These are phyloP conservation scores for Phoma sp. DNA, from an alignment of 2,329 filamentous ascomycete genomes.

Conservation along the genomic window DNA sequence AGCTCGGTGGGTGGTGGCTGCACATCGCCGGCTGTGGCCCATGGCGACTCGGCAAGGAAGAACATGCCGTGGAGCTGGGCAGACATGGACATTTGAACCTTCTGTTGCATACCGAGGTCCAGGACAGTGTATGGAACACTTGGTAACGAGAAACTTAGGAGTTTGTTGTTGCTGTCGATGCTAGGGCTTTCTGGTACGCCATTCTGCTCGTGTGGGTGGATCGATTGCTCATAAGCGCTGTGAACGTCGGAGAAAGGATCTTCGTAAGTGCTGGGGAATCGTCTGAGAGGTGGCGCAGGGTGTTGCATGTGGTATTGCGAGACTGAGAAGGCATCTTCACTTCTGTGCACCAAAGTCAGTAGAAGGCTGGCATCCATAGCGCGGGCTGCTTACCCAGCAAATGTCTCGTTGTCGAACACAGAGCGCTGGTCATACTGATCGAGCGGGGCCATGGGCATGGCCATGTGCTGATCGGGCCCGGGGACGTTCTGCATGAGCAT, in stretches of 20 bases:
- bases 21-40: slow-evolving; percentile 64
- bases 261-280: slow-evolving; percentile 59
- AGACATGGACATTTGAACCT: slow-evolving; percentile 70
- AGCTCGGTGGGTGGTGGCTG: slow-evolving; percentile 74
- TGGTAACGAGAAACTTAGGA: slow-evolving; percentile 60
- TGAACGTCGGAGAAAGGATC: slow-evolving; percentile 61
- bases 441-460: slow-evolving; percentile 57
- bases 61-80: slow-evolving; percentile 90
- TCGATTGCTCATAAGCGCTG: slow-evolving; percentile 57
- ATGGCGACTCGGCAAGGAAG: slow-evolving; percentile 81
- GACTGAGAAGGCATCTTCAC: slow-evolving; percentile 58
- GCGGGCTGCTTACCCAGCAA: slow-evolving; percentile 59
- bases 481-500: slow-evolving; percentile 63
- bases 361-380: slow-evolving; percentile 8
- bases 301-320: slow-evolving; percentile 51
- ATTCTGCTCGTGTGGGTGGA: slow-evolving; percentile 55
- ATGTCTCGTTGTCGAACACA: slow-evolving; percentile 67
- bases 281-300: slow-evolving; percentile 54
- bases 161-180: slow-evolving; percentile 69
- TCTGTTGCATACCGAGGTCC: slow-evolving; percentile 67
- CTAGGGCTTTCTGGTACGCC: slow-evolving; percentile 60
- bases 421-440: slow-evolving; percentile 66
- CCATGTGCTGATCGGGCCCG: slow-evolving; percentile 48
- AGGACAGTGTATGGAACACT: slow-evolving; percentile 65
- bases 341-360: slow-evolving; percentile 50